Evolutionary conservation across 2,329 filamentous ascomycete genomes (phyloP).

Genomic region (Coniochaeta sp.): DNA sequence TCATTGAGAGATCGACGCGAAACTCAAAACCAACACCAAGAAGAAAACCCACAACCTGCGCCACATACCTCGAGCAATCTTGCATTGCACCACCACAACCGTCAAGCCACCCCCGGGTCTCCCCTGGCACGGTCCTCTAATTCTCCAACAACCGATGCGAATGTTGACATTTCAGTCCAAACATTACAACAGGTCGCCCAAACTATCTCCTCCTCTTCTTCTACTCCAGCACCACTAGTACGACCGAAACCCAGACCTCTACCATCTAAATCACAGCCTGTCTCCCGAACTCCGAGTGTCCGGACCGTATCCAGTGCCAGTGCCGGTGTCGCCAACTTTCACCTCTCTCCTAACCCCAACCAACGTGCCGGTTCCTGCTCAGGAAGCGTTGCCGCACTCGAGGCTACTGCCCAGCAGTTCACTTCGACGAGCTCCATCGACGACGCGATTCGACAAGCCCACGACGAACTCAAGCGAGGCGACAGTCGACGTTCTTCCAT

Average conservation of each 20-base stretch:
- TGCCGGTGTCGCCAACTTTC: constrained; percentile 38
- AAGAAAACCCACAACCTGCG: background rate
- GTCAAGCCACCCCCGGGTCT: background rate
- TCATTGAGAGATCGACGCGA: background rate
- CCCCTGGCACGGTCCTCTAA: background rate
- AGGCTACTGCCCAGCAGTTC: constrained; percentile 68
- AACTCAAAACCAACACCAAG: background rate
- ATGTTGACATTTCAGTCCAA: background rate
- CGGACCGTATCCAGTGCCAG: constrained; percentile 39
- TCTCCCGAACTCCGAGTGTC: constrained; percentile 21
- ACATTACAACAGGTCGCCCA: background rate
- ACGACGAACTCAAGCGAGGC: constrained; percentile 62
- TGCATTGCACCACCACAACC: constrained; percentile 1
- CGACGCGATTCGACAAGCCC: constrained; percentile 67
- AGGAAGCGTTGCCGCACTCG: constrained; percentile 65
- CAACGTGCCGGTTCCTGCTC: constrained; percentile 54
- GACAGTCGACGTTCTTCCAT: constrained; percentile 62
- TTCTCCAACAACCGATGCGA: background rate
- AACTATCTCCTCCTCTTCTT: background rate
- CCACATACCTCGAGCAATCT: constrained; percentile 1
- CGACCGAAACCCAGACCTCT: constrained; percentile 8
- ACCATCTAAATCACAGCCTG: background rate
- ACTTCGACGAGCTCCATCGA: constrained; percentile 70
- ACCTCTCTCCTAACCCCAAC: constrained; percentile 57
- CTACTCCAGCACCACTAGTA: constrained; percentile 9